These are phyloP conservation scores for Phytophthora hibernalis DNA, from an alignment of 352 stramenopile genomes.

Conservation along the genomic window DNA sequence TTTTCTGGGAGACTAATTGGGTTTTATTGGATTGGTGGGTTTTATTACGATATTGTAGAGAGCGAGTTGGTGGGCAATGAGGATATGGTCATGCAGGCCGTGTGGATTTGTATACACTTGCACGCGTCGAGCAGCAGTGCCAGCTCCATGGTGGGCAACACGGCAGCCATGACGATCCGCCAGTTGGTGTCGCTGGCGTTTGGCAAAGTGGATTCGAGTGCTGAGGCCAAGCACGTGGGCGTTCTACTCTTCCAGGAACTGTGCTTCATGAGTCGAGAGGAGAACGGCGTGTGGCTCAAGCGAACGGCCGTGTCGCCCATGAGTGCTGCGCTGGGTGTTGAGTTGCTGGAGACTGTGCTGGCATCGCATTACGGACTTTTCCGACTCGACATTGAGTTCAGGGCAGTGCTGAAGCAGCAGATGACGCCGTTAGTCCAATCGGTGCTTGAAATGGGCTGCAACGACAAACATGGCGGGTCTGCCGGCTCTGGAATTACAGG, in stretches of 20 bases:
- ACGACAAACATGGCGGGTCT: constrained; percentile 47
- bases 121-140: constrained; percentile 75
- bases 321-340: constrained; percentile 77
- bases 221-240: constrained; percentile 77
- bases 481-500: constrained; percentile 43
- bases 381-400: constrained; percentile 75
- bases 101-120: constrained; percentile 90
- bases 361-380: constrained; percentile 70
- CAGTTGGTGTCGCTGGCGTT: constrained; percentile 90
- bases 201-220: constrained; percentile 74
- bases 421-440: constrained; percentile 75
- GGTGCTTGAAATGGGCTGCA: constrained; percentile 73
- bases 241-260: constrained; percentile 90
- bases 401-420: constrained; percentile 83
- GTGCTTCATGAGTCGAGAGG: constrained; percentile 86
- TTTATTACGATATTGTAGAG: constrained; percentile 17
- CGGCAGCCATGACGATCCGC: constrained; percentile 88
- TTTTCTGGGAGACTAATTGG: not conserved
- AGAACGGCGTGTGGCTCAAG: constrained; percentile 88
- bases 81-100: constrained; percentile 87
- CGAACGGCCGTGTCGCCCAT: constrained; percentile 77
- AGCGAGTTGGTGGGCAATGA: constrained; percentile 81
- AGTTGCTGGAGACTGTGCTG: constrained; percentile 83
- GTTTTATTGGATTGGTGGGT: constrained; percentile 9
- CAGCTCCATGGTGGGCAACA: constrained; percentile 86